Percentiles rank a stretch among this genome's conserved stretches.
Conservation (phyloP, 352 stramenopile genomes). For the Peronospora farinosa region DNA sequence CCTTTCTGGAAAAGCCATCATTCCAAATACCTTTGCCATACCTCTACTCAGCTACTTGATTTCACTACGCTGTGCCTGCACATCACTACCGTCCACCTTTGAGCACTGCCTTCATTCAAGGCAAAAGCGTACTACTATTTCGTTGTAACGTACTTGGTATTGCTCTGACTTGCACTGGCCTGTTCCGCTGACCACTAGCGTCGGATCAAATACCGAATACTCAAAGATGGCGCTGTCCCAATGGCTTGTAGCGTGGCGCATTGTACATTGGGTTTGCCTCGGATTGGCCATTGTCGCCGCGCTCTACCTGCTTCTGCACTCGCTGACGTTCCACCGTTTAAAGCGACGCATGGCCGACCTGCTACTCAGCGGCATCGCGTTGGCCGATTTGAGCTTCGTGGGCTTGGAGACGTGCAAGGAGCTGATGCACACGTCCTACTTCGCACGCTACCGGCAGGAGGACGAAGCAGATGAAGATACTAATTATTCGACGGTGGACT, state of each 20-base stretch:
- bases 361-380: constrained; percentile 55
- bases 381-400: constrained; percentile 51
- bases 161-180: constrained; percentile 1
- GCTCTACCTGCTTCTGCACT: constrained; percentile 60
- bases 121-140: background rate
- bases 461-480: background rate
- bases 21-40: background rate
- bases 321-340: constrained; percentile 45
- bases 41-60: background rate
- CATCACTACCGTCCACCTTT: background rate
- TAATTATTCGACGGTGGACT: constrained; percentile 8
- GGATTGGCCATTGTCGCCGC: constrained; percentile 27
- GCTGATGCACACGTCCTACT: constrained; percentile 37
- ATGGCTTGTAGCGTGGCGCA: constrained; percentile 43
- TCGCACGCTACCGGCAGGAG: constrained; percentile 29
- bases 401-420: constrained; percentile 47
- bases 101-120: background rate
- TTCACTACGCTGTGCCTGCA: background rate
- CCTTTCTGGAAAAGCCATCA: background rate
- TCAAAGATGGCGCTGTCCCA: constrained; percentile 3
- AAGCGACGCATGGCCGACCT: constrained; percentile 69
- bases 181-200: constrained; percentile 7
- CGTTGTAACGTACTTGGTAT: background rate
- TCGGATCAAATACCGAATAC: background rate
- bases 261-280: constrained; percentile 49